phyloP scores from a whole-genome alignment of 768 basidiomycete species.

The Mycena albidolilacea region DNA sequence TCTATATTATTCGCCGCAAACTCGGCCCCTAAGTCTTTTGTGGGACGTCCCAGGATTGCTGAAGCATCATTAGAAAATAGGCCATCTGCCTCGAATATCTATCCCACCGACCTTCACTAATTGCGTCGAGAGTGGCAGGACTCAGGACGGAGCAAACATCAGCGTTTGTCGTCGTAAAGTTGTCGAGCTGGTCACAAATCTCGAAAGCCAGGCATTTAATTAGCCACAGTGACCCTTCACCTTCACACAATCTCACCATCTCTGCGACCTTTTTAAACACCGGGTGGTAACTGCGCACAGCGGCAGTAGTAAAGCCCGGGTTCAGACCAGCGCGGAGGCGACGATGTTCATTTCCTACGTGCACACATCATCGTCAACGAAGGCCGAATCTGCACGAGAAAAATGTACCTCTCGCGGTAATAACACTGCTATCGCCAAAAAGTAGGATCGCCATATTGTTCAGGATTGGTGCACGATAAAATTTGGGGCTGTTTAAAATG shows the following conservation, averaged over 20 bases:
- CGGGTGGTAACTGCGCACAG: too few species aligned
- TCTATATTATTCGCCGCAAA: neutral
- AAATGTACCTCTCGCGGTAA: neutral
- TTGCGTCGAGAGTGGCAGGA: neutral
- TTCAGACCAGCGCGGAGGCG: slow-evolving; percentile 15
- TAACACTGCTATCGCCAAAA: slow-evolving; percentile 24
- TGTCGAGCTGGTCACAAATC: neutral
- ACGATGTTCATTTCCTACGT: slow-evolving; percentile 6
- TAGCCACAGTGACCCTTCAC: slow-evolving; percentile 1
- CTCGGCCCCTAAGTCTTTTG: too few species aligned
- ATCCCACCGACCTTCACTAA: slow-evolving; percentile 14
- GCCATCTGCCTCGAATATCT: too few species aligned
- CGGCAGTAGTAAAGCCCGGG: neutral
- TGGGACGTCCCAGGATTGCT: too few species aligned
- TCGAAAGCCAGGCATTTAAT: too few species aligned
- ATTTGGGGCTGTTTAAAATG: slow-evolving; percentile 21
- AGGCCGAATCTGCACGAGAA: neutral
- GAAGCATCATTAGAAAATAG: neutral
- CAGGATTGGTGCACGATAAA: neutral
- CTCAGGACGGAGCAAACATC: neutral
- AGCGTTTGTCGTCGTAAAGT: neutral
- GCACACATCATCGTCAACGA: neutral
- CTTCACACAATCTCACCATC: neutral
- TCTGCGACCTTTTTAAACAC: too few species aligned
- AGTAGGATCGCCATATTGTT: neutral